phyloP scores from a whole-genome alignment of 768 basidiomycete species.

The Imleria badia region DNA sequence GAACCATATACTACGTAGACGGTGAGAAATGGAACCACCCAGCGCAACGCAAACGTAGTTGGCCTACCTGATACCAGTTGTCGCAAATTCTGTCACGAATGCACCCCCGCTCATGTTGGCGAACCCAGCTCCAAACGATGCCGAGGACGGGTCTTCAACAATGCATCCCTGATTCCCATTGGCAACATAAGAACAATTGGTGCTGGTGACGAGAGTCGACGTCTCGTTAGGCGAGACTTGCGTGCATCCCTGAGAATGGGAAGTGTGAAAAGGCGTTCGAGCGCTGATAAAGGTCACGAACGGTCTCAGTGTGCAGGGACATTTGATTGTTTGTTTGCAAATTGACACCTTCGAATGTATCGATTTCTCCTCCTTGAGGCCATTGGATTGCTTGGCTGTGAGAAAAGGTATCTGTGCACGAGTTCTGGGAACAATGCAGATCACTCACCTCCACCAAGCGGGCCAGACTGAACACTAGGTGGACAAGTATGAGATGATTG shows the following conservation, averaged over 20 bases:
- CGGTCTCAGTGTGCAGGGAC: constrained; percentile 68
- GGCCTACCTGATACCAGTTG: constrained; percentile 61
- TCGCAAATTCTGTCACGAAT: constrained; percentile 71
- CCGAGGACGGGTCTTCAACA: constrained; percentile 50
- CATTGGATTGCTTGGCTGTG: constrained; percentile 52
- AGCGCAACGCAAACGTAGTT: not conserved
- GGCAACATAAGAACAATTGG: constrained; percentile 56
- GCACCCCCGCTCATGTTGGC: constrained; percentile 68
- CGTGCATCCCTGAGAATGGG: constrained; percentile 45
- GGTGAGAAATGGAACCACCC: not conserved
- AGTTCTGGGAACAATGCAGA: not conserved
- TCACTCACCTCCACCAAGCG: constrained; percentile 48
- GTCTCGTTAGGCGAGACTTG: constrained; percentile 49
- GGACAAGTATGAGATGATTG: constrained; percentile 1
- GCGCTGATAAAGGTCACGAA: constrained; percentile 21
- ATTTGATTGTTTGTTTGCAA: constrained; percentile 61
- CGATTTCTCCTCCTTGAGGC: constrained; percentile 72
- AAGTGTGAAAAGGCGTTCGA: not conserved
- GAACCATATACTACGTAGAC: constrained; percentile 28
- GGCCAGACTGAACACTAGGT: constrained; percentile 71
- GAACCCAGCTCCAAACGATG: constrained; percentile 67
- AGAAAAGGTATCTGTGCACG: not conserved
- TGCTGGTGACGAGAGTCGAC: constrained; percentile 52
- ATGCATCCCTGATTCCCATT: constrained; percentile 67
- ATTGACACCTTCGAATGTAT: constrained; percentile 84